These are phyloP conservation scores for Neophaeococcomyces aloes DNA, from an alignment of 2,329 filamentous ascomycete genomes.

Conservation along the genomic window DNA sequence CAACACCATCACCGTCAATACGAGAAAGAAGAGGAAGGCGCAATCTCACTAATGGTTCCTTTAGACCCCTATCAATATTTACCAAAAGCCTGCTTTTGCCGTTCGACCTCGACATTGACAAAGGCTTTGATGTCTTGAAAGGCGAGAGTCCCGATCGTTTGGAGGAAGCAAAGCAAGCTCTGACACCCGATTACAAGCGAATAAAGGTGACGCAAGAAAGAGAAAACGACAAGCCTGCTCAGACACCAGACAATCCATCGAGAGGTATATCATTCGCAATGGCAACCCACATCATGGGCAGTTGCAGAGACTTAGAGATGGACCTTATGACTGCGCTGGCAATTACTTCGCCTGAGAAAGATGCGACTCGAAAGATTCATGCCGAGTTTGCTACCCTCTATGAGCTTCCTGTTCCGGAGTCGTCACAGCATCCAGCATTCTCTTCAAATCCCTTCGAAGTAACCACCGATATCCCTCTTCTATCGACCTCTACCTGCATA, in stretches of 20 bases:
- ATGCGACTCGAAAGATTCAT: slow-evolving; percentile 4
- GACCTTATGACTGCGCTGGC: slow-evolving; percentile 6
- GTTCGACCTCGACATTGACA: slow-evolving; percentile 15
- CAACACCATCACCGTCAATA: slow-evolving; percentile 3
- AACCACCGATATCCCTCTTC: slow-evolving; percentile 13
- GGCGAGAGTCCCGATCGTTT: slow-evolving; percentile 5
- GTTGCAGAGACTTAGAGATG: neutral
- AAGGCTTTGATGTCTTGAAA: slow-evolving; percentile 12
- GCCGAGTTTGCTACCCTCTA: slow-evolving; percentile 12
- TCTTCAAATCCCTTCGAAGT: slow-evolving; percentile 11
- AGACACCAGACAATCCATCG: neutral
- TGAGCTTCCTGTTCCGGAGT: slow-evolving; percentile 15
- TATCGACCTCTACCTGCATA: slow-evolving; percentile 15
- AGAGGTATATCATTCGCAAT: neutral
- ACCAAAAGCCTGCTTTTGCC: slow-evolving; percentile 11
- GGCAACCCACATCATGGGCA: neutral
- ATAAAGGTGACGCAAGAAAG: neutral
- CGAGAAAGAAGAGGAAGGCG: slow-evolving; percentile 7
- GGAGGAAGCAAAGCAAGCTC: slow-evolving; percentile 3
- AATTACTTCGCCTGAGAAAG: slow-evolving; percentile 6
- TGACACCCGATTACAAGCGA: neutral
- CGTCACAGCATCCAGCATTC: slow-evolving; percentile 16
- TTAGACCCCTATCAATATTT: slow-evolving; percentile 15
- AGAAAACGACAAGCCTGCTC: neutral
- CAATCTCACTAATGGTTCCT: slow-evolving; percentile 6